phyloP scores from a whole-genome alignment of 1,284 basidiomycete species.

The Malassezia pachydermatis region DNA sequence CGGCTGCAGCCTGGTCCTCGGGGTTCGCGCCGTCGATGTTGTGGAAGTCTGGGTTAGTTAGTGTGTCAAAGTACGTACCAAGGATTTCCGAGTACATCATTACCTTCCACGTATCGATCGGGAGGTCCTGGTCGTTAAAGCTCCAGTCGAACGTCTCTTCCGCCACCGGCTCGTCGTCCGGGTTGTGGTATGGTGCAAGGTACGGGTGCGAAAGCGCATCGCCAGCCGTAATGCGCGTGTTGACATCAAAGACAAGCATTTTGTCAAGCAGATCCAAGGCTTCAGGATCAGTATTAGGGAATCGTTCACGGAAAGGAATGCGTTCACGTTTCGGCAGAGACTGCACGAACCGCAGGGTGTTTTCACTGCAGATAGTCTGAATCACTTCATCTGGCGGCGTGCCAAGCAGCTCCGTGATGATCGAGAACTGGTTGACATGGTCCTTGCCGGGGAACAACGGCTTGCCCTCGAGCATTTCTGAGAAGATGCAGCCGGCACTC shows the following conservation, averaged over 20 bases:
- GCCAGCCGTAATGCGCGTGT: slow-evolving; percentile 87
- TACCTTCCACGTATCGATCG: slow-evolving; percentile 98
- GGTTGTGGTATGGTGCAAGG: slow-evolving; percentile 94
- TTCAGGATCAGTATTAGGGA: slow-evolving; percentile 79
- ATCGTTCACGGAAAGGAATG: slow-evolving; percentile 86
- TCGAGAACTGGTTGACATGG: slow-evolving; percentile 98
- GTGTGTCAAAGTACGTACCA: slow-evolving; percentile 6
- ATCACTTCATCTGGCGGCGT: slow-evolving; percentile 99
- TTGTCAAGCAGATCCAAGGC: slow-evolving; percentile 93
- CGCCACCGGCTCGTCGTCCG: slow-evolving; percentile 90
- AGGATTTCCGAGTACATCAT: slow-evolving; percentile 53
- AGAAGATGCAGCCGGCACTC: slow-evolving; percentile 98
- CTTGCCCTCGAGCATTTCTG: slow-evolving; percentile 98
- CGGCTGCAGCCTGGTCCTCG: no score
- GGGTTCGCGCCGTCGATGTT: slow-evolving; percentile 43
- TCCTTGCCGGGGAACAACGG: slow-evolving; percentile 98
- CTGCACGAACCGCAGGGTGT: slow-evolving; percentile 97
- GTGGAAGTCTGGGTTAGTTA: no score
- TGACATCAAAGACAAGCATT: slow-evolving; percentile 97
- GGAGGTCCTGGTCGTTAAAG: slow-evolving; percentile 99
- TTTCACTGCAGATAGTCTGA: slow-evolving; percentile 94
- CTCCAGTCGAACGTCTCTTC: slow-evolving; percentile 96
- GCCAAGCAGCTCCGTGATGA: slow-evolving; percentile 95
- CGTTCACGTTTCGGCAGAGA: slow-evolving; percentile 91
- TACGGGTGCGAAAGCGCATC: slow-evolving; percentile 87